Evolutionary conservation across 768 basidiomycete species (phyloP), one percentile per base, ranked within the genome.

Genomic region (Strobilomyces confusus): DNA sequence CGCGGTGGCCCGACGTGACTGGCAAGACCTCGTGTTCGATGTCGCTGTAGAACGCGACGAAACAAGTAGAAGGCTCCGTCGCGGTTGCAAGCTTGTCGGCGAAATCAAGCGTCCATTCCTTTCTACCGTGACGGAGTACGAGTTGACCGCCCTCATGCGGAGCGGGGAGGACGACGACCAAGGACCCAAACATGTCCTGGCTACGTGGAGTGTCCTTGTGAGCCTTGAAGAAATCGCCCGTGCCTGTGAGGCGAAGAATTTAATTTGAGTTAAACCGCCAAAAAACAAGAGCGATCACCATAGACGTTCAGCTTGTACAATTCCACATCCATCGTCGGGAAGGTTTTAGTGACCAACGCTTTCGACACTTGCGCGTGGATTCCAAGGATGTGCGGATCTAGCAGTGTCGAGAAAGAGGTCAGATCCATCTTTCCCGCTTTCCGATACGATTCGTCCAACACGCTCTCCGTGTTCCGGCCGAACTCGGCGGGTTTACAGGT

Each of bases 131-230:
- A 15, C 51, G 49, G 14, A 59, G 59, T 6, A 54, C 51, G 15
- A 61, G n/a, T 40, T 60, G 55, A 15, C 60, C 58, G 2, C 58
- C 51, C 19, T 52, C 49, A 33, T 60, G 58, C 0, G 58, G 20
- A 1, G 75, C 75, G 17, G 80, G 80, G 45, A 80, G 72, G n/a
- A 77, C 70, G 32, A 81, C 57, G 1, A 81, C 74, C 9, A 84
- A 71, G 2, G 80, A 80, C 1, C 77, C 80, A 33, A 83, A 75
- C 74, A 81, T 80, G 26, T 59, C 58, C 9, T 69, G 19, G 1
- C 51, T 34, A 0, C 65, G 9, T 65, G 77, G 78, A 0, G 79
- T 79, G 22, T 59, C 57, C 15, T 55, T 45, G 40, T 59, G 53
- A 2, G 52, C 45, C 42, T 59, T 59, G 51, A 50, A 56, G 22